Base-by-base conservation (phyloP, 2,329 filamentous ascomycete genomes). In the Fusarium anthophilum region DNA sequence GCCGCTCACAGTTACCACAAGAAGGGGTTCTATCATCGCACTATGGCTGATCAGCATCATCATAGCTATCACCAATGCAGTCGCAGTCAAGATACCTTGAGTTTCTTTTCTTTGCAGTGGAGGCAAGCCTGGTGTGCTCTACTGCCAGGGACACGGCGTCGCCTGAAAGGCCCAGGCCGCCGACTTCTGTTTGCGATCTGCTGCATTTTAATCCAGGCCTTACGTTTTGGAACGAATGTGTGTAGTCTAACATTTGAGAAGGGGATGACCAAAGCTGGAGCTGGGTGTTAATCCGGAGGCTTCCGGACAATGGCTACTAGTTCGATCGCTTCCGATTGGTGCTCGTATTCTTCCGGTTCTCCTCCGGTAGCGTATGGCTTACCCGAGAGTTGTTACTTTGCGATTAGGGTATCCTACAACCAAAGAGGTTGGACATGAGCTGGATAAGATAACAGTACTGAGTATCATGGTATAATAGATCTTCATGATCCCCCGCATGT, bases 371-470 rank as follows among this genome's bases (percentile, higher is more conserved):
- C 11, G 17, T 45, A 26, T 7, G 1, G 18, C 17, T 13, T 10
- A 5, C 11, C 44, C 24, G 18, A 4, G 20, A 28, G 6, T 11
- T 1, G 24, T 20, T 6, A 0, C 5, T 28, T 47, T 6, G 5
- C 10, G 18, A 47, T 28, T 13, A 28, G 17, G 28, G 9, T 28
- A 9, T 10, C 12, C 2, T 14, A 28, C 7, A 28, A 47, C 13
- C 44, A 28, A 5, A 14, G 14, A 28, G 9, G 11, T 47, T 3
- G 13, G 3, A 8, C 18, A 28, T 28, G 24, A 6, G 6, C 14
- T 47, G 18, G 8, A 28, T 9, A 17, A 47, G 24, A 28, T 47
- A 28, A 28, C 7, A 5, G 11, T 20, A 13, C 17, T 8, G 5
- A 14, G 11, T 20, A 47, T 14, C 24, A 28, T 8, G 24, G 17